These are phyloP conservation scores for Rhodotorula sp. DNA, from an alignment of 1,284 basidiomycete genomes.

Conservation along the genomic window DNA sequence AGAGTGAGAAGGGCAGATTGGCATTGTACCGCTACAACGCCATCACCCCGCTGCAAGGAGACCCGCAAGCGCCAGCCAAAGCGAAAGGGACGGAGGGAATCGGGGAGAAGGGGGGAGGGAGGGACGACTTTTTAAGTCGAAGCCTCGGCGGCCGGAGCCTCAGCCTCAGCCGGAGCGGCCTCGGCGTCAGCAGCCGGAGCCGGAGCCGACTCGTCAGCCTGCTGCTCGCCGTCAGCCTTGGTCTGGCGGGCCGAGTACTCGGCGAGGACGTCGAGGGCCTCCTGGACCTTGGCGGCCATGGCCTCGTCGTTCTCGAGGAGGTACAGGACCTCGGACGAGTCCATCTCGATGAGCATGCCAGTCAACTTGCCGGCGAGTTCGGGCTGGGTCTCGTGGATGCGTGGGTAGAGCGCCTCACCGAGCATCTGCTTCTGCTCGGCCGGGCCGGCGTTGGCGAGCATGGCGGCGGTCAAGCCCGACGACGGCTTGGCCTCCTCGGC, in stretches of 20 bases:
- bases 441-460: constrained; percentile 71
- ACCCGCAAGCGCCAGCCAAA: constrained; percentile 3
- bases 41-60: not conserved
- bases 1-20: not conserved
- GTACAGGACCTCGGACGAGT: constrained; percentile 83
- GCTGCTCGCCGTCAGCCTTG: constrained; percentile 14
- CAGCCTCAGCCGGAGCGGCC: not conserved
- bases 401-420: constrained; percentile 65
- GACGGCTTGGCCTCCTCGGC: constrained; percentile 38
- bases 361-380: constrained; percentile 96
- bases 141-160: constrained; percentile 7
- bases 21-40: constrained; percentile 4
- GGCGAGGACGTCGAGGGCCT: constrained; percentile 58
- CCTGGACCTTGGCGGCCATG: constrained; percentile 80
- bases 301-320: constrained; percentile 77
- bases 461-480: constrained; percentile 52
- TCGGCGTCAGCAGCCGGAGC: not conserved
- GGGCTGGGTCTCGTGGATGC: constrained; percentile 56
- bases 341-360: constrained; percentile 75
- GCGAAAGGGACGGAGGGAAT: not conserved
- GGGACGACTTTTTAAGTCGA: constrained; percentile 2
- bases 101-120: not conserved
- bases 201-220: not conserved
- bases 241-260: constrained; percentile 26
- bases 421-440: constrained; percentile 97